Conservation (phyloP, 73 alveolate species). For the Stentor roeselii region DNA sequence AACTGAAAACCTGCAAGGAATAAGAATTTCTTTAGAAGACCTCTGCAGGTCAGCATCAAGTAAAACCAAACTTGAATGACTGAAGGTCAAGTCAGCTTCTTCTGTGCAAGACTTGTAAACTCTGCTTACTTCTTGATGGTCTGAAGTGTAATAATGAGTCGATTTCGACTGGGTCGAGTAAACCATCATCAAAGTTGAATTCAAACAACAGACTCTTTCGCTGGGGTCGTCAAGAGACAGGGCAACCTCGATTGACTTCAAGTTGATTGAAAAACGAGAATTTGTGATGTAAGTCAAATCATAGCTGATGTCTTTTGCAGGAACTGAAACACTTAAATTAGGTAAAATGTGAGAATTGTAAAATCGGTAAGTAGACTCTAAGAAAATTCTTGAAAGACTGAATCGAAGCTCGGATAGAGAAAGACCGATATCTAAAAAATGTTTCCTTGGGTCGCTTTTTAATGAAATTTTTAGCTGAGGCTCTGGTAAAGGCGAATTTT, state of each 20-base stretch:
- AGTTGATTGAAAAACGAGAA: background rate
- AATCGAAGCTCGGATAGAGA: too few species aligned
- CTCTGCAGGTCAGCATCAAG: background rate
- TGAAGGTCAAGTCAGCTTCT: background rate
- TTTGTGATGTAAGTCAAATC: too few species aligned
- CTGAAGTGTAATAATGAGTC: background rate
- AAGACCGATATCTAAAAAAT: too few species aligned
- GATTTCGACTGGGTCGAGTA: background rate
- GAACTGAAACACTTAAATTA: too few species aligned
- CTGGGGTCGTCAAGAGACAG: background rate
- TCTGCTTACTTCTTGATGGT: background rate
- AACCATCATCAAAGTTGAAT: background rate
- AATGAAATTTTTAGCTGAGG: too few species aligned
- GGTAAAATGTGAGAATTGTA: too few species aligned
- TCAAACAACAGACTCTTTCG: background rate
- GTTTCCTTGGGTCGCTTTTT: too few species aligned
- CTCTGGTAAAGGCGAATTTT: too few species aligned
- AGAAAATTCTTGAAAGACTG: too few species aligned
- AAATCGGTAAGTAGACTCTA: too few species aligned
- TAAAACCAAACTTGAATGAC: background rate
- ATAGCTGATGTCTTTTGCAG: too few species aligned
- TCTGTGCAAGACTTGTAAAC: background rate
- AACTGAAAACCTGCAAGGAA: background rate
- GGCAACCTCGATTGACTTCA: background rate
- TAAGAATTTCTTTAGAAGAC: too few species aligned